These are phyloP conservation scores for Oryza glumipatula DNA, from an alignment of 176 grass and related monocot species.

Conservation along the genomic window DNA sequence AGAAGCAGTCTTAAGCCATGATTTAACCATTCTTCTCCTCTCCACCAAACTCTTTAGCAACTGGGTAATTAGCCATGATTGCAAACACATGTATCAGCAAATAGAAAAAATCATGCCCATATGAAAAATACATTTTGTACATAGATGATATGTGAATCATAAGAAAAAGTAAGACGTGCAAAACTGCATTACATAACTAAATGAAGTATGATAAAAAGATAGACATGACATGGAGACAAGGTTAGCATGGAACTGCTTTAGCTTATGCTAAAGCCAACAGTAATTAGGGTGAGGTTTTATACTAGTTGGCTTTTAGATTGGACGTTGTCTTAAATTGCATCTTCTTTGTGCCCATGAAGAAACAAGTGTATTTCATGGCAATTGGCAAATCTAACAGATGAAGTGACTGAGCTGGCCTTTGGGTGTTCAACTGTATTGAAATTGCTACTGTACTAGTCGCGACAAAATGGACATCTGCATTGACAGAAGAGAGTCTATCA, in stretches of 20 bases:
- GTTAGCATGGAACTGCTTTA: too few species aligned
- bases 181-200: conserved; percentile 18
- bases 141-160: conserved; percentile 3
- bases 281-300: background rate
- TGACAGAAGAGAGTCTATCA: background rate
- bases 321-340: background rate
- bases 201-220: conserved; percentile 7
- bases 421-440: background rate
- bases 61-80: conserved; percentile 47
- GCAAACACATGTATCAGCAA: conserved; percentile 23
- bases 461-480: conserved; percentile 2
- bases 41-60: conserved; percentile 84
- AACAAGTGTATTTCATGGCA: conserved; percentile 14
- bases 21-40: conserved; percentile 97
- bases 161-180: background rate
- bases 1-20: conserved; percentile 83
- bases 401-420: conserved; percentile 1
- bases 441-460: conserved; percentile 8
- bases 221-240: background rate
- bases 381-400: background rate
- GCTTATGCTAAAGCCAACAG: too few species aligned
- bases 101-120: conserved; percentile 10
- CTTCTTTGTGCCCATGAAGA: conserved; percentile 1
- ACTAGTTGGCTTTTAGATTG: background rate
- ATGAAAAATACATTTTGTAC: conserved; percentile 3